These are phyloP conservation scores for Xylaria sp. DNA, from an alignment of 2,329 filamentous ascomycete species.

Conservation along the genomic window DNA sequence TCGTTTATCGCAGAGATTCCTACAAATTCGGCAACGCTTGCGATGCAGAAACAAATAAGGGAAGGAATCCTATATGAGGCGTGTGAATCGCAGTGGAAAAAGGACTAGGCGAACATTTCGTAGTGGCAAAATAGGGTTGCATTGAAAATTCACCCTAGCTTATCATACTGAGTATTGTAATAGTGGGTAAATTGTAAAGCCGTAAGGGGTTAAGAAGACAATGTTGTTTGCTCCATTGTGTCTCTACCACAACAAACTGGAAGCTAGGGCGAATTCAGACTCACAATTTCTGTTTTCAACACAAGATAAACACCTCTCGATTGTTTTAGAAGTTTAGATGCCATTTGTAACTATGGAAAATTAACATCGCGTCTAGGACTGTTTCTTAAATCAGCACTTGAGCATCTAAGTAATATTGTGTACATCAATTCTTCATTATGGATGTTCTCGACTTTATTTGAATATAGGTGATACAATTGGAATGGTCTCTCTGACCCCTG, in stretches of 20 bases:
- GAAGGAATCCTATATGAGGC: constrained; percentile 7
- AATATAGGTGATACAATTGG: neutral
- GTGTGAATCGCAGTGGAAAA: neutral
- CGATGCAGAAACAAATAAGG: neutral
- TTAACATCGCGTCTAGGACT: neutral
- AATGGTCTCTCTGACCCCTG: neutral
- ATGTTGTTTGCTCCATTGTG: neutral
- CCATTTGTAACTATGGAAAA: no score
- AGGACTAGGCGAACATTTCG: neutral
- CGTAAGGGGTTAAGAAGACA: neutral
- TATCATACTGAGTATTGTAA: neutral
- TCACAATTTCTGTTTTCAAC: neutral
- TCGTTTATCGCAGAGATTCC: neutral
- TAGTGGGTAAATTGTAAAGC: neutral
- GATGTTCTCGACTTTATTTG: neutral
- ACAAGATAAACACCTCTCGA: neutral
- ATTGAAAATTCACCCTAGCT: neutral
- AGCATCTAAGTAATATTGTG: neutral
- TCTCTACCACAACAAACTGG: neutral
- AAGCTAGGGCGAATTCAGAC: neutral
- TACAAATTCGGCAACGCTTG: neutral
- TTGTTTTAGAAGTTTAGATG: no score
- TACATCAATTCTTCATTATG: neutral
- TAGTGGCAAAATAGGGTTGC: neutral
- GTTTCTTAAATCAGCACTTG: neutral